Evolutionary conservation across 768 basidiomycete genomes (phyloP), one percentile per base, ranked within the genome.

Genomic region (Crassisporium funariophilum): DNA sequence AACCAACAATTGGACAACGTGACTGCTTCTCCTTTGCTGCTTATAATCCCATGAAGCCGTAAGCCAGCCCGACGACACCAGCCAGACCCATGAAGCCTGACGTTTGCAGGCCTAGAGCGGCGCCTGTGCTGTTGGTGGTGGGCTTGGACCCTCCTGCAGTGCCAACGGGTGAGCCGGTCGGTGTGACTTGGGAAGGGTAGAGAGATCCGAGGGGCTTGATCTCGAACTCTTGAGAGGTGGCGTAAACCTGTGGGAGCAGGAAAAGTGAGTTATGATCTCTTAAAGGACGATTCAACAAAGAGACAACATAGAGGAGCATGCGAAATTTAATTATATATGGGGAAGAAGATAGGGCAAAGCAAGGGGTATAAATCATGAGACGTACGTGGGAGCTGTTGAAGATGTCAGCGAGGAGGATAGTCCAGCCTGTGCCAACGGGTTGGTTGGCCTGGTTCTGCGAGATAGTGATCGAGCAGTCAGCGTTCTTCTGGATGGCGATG

Each of bases 381-480:
- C 79, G 52, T 50, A 85, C 86, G 24, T 86, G 66, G 31, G 75
- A 68, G 41, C 44, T 57, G 65, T 88, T 83, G 47, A 77, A 33
- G 3, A 59, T 44, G 62, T 79, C 73, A 8, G 81, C 74, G 27
- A 88, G 58, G 47, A 63, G 61, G 60, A 88, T 44, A 36, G 66
- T 72, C 65, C 78, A 88, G 39, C 76, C 75, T 15, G 58, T 61
- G 2, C 69, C 76, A 17, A 67, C 63, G n/a, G 72, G 38, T 16
- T 71, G 69, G 56, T 55, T 59, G 29, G 73, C 65, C 62, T 76
- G 72, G 47, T 81, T 66, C 44, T 65, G 57, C 23, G 73, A 76
- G 55, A 87, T 70, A 16, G 63, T 57, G 55, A 74, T 68, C 7
- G 83, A 84, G 65, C 85, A 86, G 38, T 83, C 76, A 41, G 66